phyloP scores from a whole-genome alignment of 2,329 filamentous ascomycete species.

The Monilinia fructigena region DNA sequence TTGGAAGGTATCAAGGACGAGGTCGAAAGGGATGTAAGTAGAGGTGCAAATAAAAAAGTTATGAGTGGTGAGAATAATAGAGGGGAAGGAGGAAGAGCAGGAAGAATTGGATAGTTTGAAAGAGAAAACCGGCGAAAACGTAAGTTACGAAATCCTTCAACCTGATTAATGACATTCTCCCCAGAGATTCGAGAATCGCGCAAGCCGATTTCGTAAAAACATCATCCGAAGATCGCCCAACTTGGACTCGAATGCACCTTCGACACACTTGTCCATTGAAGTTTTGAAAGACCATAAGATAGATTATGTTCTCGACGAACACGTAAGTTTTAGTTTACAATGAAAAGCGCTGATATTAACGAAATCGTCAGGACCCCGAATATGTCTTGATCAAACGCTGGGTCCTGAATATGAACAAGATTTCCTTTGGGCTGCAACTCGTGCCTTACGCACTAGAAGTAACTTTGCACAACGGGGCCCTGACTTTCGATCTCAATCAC shows the following conservation, averaged over 20 bases:
- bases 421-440: conserved; percentile 69
- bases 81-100: background rate
- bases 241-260: conserved; percentile 63
- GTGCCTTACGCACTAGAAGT: conserved; percentile 44
- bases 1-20: background rate
- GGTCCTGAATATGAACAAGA: conserved; percentile 71
- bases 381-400: conserved; percentile 72
- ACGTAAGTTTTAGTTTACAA: background rate
- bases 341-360: background rate
- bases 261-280: conserved; percentile 59
- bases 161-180: conserved; percentile 30
- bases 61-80: background rate
- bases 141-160: conserved; percentile 41
- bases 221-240: conserved; percentile 44
- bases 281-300: conserved; percentile 55
- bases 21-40: fast-evolving
- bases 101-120: conserved; percentile 26
- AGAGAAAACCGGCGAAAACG: conserved; percentile 44
- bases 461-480: background rate
- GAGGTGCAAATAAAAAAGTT: too few species aligned
- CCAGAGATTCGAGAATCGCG: conserved; percentile 38
- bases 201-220: conserved; percentile 48
- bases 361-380: conserved; percentile 55
- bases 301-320: conserved; percentile 54
- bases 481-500: background rate